A percentile compares a stretch with the other conserved stretches of the same genome.
Evolutionary conservation across 225 moss, liverwort and hornwort genomes (phyloP).

Genomic region (Climacium dendroides): DNA sequence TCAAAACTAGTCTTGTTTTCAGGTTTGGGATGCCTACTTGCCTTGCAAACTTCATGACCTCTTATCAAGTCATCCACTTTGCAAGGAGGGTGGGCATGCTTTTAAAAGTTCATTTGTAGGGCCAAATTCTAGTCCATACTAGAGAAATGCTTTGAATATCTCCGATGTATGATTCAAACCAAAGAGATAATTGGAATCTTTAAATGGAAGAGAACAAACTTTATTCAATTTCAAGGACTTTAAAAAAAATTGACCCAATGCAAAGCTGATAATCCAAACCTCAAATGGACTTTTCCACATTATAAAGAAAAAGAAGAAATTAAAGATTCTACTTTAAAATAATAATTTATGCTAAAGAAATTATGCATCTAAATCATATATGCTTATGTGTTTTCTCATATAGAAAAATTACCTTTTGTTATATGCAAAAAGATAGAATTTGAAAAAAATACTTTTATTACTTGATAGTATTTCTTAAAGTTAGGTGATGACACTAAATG

Average conservation of each 20-base stretch:
- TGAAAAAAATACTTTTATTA: too few species aligned
- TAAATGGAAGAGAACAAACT: fast-evolving
- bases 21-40: too few species aligned
- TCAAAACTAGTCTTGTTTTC: too few species aligned
- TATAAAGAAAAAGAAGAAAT: not conserved
- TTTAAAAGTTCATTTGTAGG: too few species aligned
- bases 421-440: too few species aligned
- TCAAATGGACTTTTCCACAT: not conserved
- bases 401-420: fast-evolving
- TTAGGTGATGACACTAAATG: not conserved
- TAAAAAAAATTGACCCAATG: fast-evolving
- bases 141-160: not conserved
- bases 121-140: too few species aligned
- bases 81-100: too few species aligned
- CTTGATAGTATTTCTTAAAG: not conserved
- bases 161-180: fast-evolving
- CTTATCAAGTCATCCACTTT: too few species aligned
- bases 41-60: too few species aligned
- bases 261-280: fast-evolving
- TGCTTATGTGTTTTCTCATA: not conserved
- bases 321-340: fast-evolving
- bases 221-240: not conserved
- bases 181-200: fast-evolving
- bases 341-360: not conserved
- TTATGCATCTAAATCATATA: not conserved